phyloP scores from a whole-genome alignment of 805 yeast genomes.

The Lachancea fermentati region DNA sequence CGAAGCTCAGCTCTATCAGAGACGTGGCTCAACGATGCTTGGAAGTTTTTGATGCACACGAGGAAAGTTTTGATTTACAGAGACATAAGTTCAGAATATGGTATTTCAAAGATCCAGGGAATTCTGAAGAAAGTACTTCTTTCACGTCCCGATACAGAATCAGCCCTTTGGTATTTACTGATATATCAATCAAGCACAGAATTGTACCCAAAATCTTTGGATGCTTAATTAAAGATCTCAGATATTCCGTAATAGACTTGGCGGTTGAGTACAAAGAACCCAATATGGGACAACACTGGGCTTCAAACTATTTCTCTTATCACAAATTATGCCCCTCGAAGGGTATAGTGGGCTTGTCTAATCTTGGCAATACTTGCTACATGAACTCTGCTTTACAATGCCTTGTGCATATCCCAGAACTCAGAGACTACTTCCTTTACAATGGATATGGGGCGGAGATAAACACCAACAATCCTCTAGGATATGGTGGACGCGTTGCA shows the following conservation, averaged over 20 bases:
- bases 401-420: conserved; percentile 76
- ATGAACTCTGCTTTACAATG: conserved; percentile 96
- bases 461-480: conserved; percentile 75
- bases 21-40: conserved; percentile 22
- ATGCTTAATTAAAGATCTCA: conserved; percentile 19
- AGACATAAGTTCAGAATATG: conserved; percentile 21
- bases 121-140: conserved; percentile 3
- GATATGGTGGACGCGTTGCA: conserved; percentile 80
- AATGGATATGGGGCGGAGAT: conserved; percentile 58
- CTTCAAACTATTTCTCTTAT: conserved; percentile 31
- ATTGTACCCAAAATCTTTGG: conserved; percentile 20
- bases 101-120: conserved; percentile 17
- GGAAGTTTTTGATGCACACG: conserved; percentile 20
- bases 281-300: conserved; percentile 32
- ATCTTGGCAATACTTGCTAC: conserved; percentile 87
- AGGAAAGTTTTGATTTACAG: conserved; percentile 14
- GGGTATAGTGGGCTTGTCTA: conserved; percentile 60
- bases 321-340: conserved; percentile 30
- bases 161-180: conserved; percentile 27
- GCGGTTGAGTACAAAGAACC: conserved; percentile 32
- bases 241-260: conserved; percentile 24
- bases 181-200: conserved; percentile 18
- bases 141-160: conserved; percentile 17
- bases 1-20: conserved; percentile 30
- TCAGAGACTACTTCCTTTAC: conserved; percentile 67